Base-by-base conservation (phyloP, 106 monocot genomes). In the Acorus calamus region DNA sequence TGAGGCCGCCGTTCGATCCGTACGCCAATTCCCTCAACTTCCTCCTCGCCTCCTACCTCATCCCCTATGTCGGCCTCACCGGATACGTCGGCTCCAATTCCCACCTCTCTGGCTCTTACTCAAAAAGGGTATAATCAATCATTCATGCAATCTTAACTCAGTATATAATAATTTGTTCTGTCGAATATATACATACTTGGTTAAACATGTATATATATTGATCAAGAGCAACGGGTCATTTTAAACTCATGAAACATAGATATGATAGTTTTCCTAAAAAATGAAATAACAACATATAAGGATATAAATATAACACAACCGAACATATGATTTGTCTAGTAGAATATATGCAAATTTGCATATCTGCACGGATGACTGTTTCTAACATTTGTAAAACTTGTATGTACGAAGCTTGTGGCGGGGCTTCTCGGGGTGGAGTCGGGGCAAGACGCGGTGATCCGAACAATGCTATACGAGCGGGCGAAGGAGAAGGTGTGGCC, bases 341-440 rank as follows among this genome's bases (percentile, higher is more conserved):
- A n/a, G n/a, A n/a, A n/a, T n/a, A n/a, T n/a, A n/a, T n/a, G n/a
- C n/a, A n/a, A n/a, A n/a, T n/a, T n/a, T n/a, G n/a, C n/a, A n/a
- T n/a, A n/a, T n/a, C n/a, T n/a, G n/a, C n/a, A n/a, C n/a, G n/a
- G n/a, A n/a, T n/a, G n/a, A n/a, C n/a, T n/a, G n/a, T n/a, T n/a
- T n/a, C n/a, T n/a, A n/a, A n/a, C n/a, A n/a, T n/a, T n/a, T n/a
- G 0, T 28, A 28, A 28, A 28, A 28, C 28, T 28, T 28, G 28
- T 28, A 28, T 28, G 1, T 28, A 28, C 61, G 49, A 67, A 88
- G 87, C 73, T 92, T 7, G 46, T 84, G 3, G 90, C 86, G 0
- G 87, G 84, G 11, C 72, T 92, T 3, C 14, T 92, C 47, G 87
- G 62, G 0, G 92, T 92, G 63, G 92, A 92, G 56, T 67, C 92